Conservation (phyloP, 73 alveolate genomes). For the Effrenium voratum region DNA sequence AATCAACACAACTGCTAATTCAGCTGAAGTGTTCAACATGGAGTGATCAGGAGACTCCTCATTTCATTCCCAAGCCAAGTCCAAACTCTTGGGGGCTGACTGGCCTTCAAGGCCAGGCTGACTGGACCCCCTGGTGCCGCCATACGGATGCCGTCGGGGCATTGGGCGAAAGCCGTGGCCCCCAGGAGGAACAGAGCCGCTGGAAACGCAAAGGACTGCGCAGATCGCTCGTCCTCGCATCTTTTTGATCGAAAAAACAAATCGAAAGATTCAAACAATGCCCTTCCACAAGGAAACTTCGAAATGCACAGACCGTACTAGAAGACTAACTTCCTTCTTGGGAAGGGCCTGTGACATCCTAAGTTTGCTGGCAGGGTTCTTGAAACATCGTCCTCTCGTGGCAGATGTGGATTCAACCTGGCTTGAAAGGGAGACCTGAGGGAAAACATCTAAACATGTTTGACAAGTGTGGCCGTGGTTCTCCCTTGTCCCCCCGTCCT, state of each 20-base stretch:
- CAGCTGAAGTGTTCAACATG: no score
- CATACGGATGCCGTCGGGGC: constrained; percentile 26
- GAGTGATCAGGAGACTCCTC: no score
- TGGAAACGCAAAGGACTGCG: constrained; percentile 43
- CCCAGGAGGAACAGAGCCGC: constrained; percentile 5
- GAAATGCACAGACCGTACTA: no score
- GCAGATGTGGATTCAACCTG: background rate
- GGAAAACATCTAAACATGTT: background rate
- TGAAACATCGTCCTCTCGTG: background rate
- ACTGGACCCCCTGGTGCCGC: background rate
- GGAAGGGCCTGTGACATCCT: no score
- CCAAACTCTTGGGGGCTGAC: no score
- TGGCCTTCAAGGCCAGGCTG: background rate
- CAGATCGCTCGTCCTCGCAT: constrained; percentile 25
- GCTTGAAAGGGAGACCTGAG: no score
- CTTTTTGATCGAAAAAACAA: background rate
- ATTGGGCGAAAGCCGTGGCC: constrained; percentile 10
- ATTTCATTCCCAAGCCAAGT: no score
- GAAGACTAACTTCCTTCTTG: no score
- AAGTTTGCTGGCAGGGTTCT: background rate
- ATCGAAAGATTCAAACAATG: background rate
- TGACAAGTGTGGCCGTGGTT: background rate
- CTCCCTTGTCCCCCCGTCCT: background rate
- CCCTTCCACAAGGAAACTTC: background rate
- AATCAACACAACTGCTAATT: no score